phyloP scores from a whole-genome alignment of 148 eudicot genomes.

The Rhododendron kiyosumense region DNA sequence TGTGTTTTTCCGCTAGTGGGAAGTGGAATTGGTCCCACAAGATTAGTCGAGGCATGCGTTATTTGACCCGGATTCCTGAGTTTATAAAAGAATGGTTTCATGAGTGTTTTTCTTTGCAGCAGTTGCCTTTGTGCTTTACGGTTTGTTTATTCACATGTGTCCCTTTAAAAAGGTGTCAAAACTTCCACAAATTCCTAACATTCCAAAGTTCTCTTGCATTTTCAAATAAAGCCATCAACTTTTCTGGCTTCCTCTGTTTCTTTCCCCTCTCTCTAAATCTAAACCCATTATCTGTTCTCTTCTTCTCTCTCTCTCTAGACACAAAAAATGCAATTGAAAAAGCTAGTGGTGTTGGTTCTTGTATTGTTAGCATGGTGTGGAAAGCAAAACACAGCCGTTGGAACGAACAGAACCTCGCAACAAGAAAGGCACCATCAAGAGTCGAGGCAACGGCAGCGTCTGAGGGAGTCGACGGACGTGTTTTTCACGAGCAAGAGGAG shows the following conservation, averaged over 20 bases:
- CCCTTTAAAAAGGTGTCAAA: background rate
- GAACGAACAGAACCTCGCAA: background rate
- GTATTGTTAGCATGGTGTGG: constrained; percentile 13
- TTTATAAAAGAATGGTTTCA: background rate
- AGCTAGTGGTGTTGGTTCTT: constrained; percentile 17
- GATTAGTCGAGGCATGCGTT: no score
- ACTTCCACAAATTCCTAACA: background rate
- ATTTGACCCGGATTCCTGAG: background rate
- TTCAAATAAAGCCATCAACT: constrained; percentile 11
- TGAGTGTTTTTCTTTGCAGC: background rate
- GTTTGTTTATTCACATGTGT: background rate
- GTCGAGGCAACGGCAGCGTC: background rate
- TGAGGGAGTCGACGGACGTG: constrained; percentile 11
- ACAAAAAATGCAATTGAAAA: constrained; percentile 15
- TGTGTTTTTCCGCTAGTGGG: background rate
- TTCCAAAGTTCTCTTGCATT: constrained; percentile 7
- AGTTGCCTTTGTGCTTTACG: background rate
- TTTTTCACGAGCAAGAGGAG: constrained; percentile 13
- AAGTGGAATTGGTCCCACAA: no score
- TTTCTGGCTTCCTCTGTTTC: constrained; percentile 5
- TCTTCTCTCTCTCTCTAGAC: background rate
- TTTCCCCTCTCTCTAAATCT: background rate
- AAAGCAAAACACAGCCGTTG: background rate
- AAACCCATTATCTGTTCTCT: background rate
- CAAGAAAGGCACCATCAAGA: background rate